Evolutionary conservation across 352 stramenopile species (phyloP).

Genomic region (Blastocystis sp.): DNA sequence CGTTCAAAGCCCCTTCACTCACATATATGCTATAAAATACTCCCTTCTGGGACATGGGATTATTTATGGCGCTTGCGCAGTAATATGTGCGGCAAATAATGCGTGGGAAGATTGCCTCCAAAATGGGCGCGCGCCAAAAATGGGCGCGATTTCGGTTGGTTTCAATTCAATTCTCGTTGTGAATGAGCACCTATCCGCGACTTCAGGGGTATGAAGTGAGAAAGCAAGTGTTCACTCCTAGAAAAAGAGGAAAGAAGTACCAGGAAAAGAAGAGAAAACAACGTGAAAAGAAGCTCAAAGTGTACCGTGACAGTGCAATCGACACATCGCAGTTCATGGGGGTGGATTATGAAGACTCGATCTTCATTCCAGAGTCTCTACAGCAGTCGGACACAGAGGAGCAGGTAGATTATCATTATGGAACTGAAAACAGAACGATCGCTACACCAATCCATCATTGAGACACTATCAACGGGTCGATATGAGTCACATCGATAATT

Average conservation of each 20-base stretch:
- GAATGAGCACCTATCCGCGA: constrained; percentile 34
- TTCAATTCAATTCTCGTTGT: background rate
- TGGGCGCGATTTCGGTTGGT: too few relatives aligned
- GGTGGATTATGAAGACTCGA: constrained; percentile 33
- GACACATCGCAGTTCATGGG: background rate
- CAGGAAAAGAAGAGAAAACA: constrained; percentile 7
- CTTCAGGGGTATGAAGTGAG: background rate
- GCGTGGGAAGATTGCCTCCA: background rate
- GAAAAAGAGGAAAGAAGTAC: constrained; percentile 18
- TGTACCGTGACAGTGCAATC: background rate
- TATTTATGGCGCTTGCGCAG: background rate
- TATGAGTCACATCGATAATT: background rate
- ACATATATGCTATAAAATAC: background rate
- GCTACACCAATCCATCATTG: background rate
- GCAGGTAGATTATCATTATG: background rate
- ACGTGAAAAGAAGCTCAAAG: background rate
- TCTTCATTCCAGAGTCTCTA: background rate
- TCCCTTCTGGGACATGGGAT: background rate
- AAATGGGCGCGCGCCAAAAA: background rate
- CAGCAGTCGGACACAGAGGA: background rate
- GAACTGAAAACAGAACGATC: background rate
- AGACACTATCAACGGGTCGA: background rate
- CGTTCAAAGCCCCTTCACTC: background rate
- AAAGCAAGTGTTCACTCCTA: background rate
- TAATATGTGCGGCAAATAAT: too few relatives aligned